Evolutionary conservation across 129 eudicot species (phyloP), one percentile per base, ranked within the genome.

Genomic region (Lonicera japonica): DNA sequence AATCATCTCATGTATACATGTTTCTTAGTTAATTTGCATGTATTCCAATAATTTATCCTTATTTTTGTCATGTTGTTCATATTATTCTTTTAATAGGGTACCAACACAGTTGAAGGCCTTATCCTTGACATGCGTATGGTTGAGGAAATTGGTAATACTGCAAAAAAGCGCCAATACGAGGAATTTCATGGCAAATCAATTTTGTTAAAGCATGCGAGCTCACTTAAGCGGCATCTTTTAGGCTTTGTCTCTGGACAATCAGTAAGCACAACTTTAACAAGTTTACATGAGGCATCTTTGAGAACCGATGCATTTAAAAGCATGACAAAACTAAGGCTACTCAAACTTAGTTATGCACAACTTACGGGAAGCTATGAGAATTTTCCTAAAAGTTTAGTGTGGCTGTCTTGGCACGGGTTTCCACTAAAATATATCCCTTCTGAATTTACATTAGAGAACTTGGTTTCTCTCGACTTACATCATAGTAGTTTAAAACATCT

Each of bases 1-100:
- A 21, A 20, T 0, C 9, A 11, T n/a, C 17, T 14, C 19, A 50
- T 5, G 15, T 50, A 2, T 50, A 29, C 36, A 6, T 29, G 36
- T 29, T 29, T 45, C n/a, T 11, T 45, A 10, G n/a, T n/a, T n/a
- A n/a, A 1, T 10, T 45, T 45, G n/a, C n/a, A 45, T 45, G 14
- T 10, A 45, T 15, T 29, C n/a, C 8, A 10, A 10, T 45, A 15
- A 15, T 11, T 45, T 3, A 45, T 45, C 51, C 51, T 15, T 6
- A 10, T 45, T 15, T 45, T 55, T 20, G n/a, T 10, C 36, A 29
- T 29, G 36, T 29, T 29, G 4, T 29, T 29, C 36, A n/a, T n/a
- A n/a, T n/a, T n/a, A n/a, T n/a, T n/a, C n/a, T n/a, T 29, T 29
- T 29, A 29, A 2, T n/a, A 57, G 61, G 61, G 61, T 21, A 57